Conservation (phyloP, 1,284 basidiomycete species). For the Moesziomyces globuligerus region DNA sequence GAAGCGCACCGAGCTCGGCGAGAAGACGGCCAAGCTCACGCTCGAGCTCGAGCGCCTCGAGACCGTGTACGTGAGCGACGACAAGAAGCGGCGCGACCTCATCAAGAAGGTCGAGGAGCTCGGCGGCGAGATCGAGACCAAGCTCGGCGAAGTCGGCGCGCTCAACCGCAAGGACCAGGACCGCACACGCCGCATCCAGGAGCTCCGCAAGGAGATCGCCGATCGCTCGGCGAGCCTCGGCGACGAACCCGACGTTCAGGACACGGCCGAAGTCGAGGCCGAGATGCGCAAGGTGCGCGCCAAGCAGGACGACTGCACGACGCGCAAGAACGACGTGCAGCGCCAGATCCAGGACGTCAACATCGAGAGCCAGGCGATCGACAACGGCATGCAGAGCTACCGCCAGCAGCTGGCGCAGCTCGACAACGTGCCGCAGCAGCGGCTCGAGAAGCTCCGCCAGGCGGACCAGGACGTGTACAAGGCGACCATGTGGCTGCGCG, state of each 20-base stretch:
- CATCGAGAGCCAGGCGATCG: conserved; percentile 29
- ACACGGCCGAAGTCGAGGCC: conserved; percentile 42
- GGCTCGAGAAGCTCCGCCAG: conserved; percentile 53
- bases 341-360: conserved; percentile 37
- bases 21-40: conserved; percentile 33
- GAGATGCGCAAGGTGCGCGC: conserved; percentile 29
- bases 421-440: conserved; percentile 53
- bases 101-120: conserved; percentile 28
- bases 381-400: conserved; percentile 14
- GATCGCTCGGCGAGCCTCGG: conserved; percentile 34
- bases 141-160: conserved; percentile 32
- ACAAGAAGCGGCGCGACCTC: conserved; percentile 29
- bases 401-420: conserved; percentile 44
- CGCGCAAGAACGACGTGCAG: conserved; percentile 24
- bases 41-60: conserved; percentile 35
- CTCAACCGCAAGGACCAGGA: conserved; percentile 40
- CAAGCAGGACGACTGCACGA: conserved; percentile 34
- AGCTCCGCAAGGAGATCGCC: conserved; percentile 39
- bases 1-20: conserved; percentile 39
- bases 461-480: conserved; percentile 75
- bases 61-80: conserved; percentile 17
- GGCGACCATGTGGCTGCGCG: conserved; percentile 80
- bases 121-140: conserved; percentile 35
- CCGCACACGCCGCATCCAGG: conserved; percentile 33
- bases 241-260: conserved; percentile 27